Evolutionary conservation across 352 stramenopile genomes (phyloP).

Genomic region (Thraustochytrium striatum): DNA sequence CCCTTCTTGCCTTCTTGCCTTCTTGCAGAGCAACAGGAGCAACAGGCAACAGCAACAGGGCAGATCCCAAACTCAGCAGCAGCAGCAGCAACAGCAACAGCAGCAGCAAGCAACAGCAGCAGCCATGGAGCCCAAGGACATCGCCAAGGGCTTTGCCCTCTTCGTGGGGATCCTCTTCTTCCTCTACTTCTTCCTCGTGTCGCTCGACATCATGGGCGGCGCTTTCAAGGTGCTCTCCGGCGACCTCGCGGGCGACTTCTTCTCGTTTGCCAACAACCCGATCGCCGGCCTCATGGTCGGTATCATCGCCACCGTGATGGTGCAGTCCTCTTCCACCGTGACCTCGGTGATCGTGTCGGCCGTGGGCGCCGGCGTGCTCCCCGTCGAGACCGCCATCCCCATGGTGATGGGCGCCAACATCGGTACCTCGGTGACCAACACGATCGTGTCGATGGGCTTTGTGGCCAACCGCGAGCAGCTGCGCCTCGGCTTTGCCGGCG

Average conservation of each 20-base stretch:
- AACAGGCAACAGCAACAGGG: too few species aligned
- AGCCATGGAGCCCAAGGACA: too few species aligned
- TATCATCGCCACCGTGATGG: slow-evolving; percentile 65
- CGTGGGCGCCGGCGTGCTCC: slow-evolving; percentile 65
- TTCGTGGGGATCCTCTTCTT: slow-evolving; percentile 30
- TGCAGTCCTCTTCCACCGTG: slow-evolving; percentile 69
- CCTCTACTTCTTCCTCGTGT: slow-evolving; percentile 76
- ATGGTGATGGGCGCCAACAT: slow-evolving; percentile 86
- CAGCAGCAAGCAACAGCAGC: too few species aligned
- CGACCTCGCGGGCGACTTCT: slow-evolving; percentile 65
- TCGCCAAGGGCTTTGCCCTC: slow-evolving; percentile 23
- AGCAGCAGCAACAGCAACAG: too few species aligned
- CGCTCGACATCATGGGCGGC: slow-evolving; percentile 69
- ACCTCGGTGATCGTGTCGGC: slow-evolving; percentile 71
- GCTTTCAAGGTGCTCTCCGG: slow-evolving; percentile 67
- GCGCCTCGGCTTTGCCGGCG: slow-evolving; percentile 67
- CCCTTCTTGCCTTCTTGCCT: too few species aligned
- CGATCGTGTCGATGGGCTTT: slow-evolving; percentile 79
- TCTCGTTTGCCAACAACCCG: slow-evolving; percentile 68
- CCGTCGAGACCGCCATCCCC: slow-evolving; percentile 73
- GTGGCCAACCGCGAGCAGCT: slow-evolving; percentile 68
- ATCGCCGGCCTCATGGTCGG: slow-evolving; percentile 70
- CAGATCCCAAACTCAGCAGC: too few species aligned
- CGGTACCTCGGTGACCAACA: slow-evolving; percentile 78
- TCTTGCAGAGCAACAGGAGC: too few species aligned